Evolutionary conservation across 2,329 filamentous ascomycete genomes (phyloP).

Genomic region (Eurotiales sp.): DNA sequence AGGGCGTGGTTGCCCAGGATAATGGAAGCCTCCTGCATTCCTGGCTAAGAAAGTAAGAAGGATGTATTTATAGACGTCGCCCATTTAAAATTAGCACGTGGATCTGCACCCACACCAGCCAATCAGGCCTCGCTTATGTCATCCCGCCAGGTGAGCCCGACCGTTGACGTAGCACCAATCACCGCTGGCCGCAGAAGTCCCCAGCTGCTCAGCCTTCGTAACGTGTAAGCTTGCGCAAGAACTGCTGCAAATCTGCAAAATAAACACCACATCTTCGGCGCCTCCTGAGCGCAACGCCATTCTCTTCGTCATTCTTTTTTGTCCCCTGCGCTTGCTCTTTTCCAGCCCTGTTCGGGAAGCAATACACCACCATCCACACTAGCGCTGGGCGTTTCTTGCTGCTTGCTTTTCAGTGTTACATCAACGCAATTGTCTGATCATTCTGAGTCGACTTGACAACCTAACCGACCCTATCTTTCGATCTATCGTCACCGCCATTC

Average conservation of each 20-base stretch:
- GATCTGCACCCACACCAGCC: not conserved
- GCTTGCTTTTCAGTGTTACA: not conserved
- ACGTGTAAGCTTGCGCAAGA: constrained; percentile 2
- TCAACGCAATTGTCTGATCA: not conserved
- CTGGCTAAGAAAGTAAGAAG: no score
- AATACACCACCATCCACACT: not conserved
- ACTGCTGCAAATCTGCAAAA: not conserved
- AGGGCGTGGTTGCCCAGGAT: no score
- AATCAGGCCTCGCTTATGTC: constrained; percentile 7
- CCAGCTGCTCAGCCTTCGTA: constrained; percentile 2
- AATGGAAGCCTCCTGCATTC: no score
- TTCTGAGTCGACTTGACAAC: no score
- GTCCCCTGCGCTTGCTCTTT: not conserved
- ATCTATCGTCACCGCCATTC: constrained; percentile 15
- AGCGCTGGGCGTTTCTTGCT: constrained; percentile 7
- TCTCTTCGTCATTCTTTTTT: constrained; percentile 5
- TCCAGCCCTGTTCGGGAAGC: not conserved
- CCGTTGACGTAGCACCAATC: constrained; percentile 12
- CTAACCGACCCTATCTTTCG: no score
- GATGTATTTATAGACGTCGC: no score
- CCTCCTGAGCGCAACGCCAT: constrained; percentile 5
- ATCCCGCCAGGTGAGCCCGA: not conserved
- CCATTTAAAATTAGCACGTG: no score
- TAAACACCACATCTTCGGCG: not conserved
- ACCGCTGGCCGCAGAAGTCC: not conserved